These are phyloP conservation scores for Telfairia occidentalis DNA, from an alignment of 331 rosid species.

Conservation along the genomic window DNA sequence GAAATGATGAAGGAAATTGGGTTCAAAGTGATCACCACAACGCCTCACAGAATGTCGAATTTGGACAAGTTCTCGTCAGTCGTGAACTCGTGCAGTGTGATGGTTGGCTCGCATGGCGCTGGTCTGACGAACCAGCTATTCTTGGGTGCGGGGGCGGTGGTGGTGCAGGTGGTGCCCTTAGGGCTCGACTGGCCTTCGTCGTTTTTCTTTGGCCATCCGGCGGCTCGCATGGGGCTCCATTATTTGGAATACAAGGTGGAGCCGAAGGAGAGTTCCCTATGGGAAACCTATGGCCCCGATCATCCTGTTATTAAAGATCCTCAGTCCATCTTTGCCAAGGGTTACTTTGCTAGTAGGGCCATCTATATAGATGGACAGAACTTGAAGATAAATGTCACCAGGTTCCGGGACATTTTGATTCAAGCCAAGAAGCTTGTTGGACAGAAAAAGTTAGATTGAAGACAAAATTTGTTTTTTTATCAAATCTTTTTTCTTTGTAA, in stretches of 20 bases:
- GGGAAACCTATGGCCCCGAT: not conserved
- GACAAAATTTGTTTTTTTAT: no score
- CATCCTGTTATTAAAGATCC: slow-evolving; percentile 24
- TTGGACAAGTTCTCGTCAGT: not conserved
- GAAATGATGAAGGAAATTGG: slow-evolving; percentile 2
- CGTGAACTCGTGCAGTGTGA: not conserved
- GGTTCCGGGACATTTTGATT: slow-evolving; percentile 18
- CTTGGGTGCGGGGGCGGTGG: not conserved
- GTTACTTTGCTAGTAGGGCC: slow-evolving; percentile 21
- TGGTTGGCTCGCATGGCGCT: not conserved
- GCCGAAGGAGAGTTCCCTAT: not conserved
- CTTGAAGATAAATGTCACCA: slow-evolving; percentile 12
- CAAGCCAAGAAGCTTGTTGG: not conserved
- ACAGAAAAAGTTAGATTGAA: not conserved
- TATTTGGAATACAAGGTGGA: slow-evolving; percentile 1
- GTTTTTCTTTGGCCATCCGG: not conserved
- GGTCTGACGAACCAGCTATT: not conserved
- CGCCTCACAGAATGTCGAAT: slow-evolving; percentile 3
- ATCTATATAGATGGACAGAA: slow-evolving; percentile 24
- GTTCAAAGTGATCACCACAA: not conserved
- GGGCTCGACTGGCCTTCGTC: slow-evolving; percentile 4
- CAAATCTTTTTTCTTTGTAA: no score
- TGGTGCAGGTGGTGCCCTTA: slow-evolving; percentile 1
- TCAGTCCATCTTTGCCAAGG: slow-evolving; percentile 13
- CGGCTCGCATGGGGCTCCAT: not conserved